These are phyloP conservation scores for Erucastrum elatum DNA, from an alignment of 345 rosid genomes.

Conservation along the genomic window DNA sequence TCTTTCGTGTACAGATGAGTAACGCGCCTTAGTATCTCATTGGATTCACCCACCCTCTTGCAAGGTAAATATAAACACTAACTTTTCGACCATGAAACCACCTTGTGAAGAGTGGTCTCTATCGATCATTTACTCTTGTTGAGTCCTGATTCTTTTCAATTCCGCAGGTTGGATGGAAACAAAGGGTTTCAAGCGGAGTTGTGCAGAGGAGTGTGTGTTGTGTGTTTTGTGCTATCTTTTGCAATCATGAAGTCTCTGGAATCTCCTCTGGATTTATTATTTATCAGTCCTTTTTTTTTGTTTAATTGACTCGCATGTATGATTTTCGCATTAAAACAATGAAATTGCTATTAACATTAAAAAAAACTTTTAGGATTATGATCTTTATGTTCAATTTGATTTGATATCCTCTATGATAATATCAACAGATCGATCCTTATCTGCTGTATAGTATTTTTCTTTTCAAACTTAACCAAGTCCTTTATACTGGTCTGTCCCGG, in stretches of 20 bases:
- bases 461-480: neutral
- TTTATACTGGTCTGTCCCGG: neutral
- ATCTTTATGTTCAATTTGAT: conserved; percentile 12
- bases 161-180: conserved; percentile 24
- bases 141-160: neutral
- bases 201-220: conserved; percentile 34
- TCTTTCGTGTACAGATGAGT: conserved; percentile 35
- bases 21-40: conserved; percentile 13
- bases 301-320: conserved; percentile 17
- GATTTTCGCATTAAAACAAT: conserved; percentile 20
- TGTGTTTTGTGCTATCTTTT: conserved; percentile 26
- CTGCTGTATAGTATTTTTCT: neutral
- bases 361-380: neutral
- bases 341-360: conserved; percentile 3
- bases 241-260: conserved; percentile 23
- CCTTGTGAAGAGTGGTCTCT: neutral
- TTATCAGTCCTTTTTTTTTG: neutral
- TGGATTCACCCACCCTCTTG: conserved; percentile 35
- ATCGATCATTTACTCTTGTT: neutral
- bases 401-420: neutral
- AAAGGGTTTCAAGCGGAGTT: conserved; percentile 14
- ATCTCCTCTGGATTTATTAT: conserved; percentile 18
- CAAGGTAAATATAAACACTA: conserved; percentile 14
- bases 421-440: neutral
- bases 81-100: neutral